Base-by-base conservation (phyloP, 331 rosid species). In the Phaseolus coccineus region DNA sequence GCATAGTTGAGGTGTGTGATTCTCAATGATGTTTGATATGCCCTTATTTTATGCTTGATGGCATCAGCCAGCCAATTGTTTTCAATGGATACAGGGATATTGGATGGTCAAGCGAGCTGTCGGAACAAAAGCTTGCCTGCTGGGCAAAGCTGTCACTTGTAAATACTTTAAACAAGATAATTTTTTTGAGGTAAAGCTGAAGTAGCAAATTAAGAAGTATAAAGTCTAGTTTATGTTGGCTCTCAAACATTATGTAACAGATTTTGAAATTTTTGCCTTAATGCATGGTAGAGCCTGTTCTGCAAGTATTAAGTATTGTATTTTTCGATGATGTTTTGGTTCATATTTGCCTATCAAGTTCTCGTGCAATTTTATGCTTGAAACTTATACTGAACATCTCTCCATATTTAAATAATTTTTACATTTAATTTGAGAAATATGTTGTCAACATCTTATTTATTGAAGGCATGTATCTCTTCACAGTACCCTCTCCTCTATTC, bases 71-170 rank as follows among this genome's bases (percentile, higher is more conserved):
- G 35, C 77, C 81, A 71, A 75, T 72, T 53, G 25, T 83, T 85
- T 57, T 75, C 79, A 74, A 77, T 83, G 46, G 8, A 40, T 64
- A 76, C 78, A 91, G 98, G 98, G 98, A 76, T 94, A 94, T 84
- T 94, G 96, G 98, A 91, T 94, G 97, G 97, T 94, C 84, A 94
- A 94, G 88, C 89, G 98, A 76, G 98, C 98, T 40, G 98, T 94
- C 7, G 98, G 98, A 86, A 91, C 98, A 72, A 94, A 94, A 87
- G 98, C 97, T 79, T 94, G 98, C 89, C 73, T 94, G 25, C 50
- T 94, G 80, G 98, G 98, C 33, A 94, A 94, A 90, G 97, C 98
- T 52, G 91, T 94, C 58, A 87, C 93, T 31, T 94, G 98, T 89
- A 94, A 89, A 77, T 91, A 94, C 82, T 83, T 89, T 47, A 86